Evolutionary conservation across 1,284 basidiomycete species (phyloP), one percentile per base, ranked within the genome.

Genomic region (Moesziomyces sp.): DNA sequence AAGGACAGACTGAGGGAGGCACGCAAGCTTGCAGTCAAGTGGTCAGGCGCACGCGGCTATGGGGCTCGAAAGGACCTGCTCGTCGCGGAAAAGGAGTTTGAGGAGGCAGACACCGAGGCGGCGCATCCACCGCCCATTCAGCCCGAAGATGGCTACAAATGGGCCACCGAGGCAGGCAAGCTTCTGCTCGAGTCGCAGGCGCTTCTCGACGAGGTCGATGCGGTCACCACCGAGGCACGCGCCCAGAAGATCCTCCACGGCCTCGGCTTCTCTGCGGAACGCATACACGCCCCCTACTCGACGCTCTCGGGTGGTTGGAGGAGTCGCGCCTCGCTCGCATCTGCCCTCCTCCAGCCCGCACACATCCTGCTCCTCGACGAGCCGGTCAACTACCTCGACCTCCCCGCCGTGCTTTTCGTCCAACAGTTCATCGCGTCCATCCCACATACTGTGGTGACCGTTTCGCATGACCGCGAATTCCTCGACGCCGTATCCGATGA

Each of bases 391-490:
- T 87, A 86, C 75, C 77, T 87, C 56, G 84, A 85, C 45, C 68
- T 82, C 24, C 76, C 79, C 42, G 56, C 74, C 19, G 77, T 85
- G 2, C 82, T 87, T 21, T 87, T 85, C 83, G 85, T 87, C 3
- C 88, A 91, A 77, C 83, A 86, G 3, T 89, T 89, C 74, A 86
- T 92, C 23, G 74, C 52, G 0, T 65, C 86, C 1, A 82, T 73
- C 30, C 57, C 57, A 30, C 86, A 87, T 4, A 89, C 90, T 0
- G 84, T 92, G 11, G 86, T 92, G 28, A 85, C 87, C 56, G 85
- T 90, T 24, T 89, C 90, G 0, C 91, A 92, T 81, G 91, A 92
- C 78, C 89, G 89, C 49, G 88, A 88, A 30, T 92, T 93, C 77
- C 85, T 91, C 21, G 88, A 91, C 75, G 85, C 86, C 23, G 87